Evolutionary conservation across 768 basidiomycete species (phyloP), one percentile per base, ranked within the genome.

Genomic region (Wakefieldia striispora): DNA sequence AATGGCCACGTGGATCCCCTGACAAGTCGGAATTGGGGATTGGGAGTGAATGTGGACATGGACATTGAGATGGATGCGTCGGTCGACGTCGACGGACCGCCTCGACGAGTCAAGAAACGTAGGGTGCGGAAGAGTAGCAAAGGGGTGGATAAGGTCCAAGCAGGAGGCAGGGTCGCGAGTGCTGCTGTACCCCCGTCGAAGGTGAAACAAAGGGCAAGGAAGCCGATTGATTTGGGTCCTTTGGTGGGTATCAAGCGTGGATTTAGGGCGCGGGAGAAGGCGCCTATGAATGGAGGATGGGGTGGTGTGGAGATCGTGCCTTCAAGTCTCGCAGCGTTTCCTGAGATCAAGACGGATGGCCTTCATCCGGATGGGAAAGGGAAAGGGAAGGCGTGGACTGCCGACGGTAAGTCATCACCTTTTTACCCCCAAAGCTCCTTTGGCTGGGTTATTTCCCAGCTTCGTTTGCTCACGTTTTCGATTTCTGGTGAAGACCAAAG

Each of bases 211-310:
- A 50, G 17, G 21, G 16, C 17, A 11, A 51, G 45, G 38, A 47
- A 55, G 13, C 14, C 24, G 6, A 54, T 76, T 0, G 79, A 87
- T 61, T 59, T 88, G 1, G 86, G 86, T 13, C 86, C 86, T 6
- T 67, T 88, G 24, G 68, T 88, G 0, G 86, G 84, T 13, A 58
- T 63, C 21, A 70, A 77, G 52, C 69, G 86, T 4, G 84, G 86
- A 3, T 85, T 88, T 54, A 70, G 74, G 58, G 83, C 86, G 19
- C 65, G 76, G 39, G 86, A 86, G 63, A 70, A 72, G 56, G 69
- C 77, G 2, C 78, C 78, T 7, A 71, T 70, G 47, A 77, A 76
- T 36, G 82, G 86, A 1, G 86, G 86, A 4, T 74, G 86, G 69
- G 74, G 77, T 19, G 83, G 83, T 0, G 76, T 84, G 23, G 83